These are phyloP conservation scores for Stenocarpella maydis DNA, from an alignment of 2,329 filamentous ascomycete species.

Conservation along the genomic window DNA sequence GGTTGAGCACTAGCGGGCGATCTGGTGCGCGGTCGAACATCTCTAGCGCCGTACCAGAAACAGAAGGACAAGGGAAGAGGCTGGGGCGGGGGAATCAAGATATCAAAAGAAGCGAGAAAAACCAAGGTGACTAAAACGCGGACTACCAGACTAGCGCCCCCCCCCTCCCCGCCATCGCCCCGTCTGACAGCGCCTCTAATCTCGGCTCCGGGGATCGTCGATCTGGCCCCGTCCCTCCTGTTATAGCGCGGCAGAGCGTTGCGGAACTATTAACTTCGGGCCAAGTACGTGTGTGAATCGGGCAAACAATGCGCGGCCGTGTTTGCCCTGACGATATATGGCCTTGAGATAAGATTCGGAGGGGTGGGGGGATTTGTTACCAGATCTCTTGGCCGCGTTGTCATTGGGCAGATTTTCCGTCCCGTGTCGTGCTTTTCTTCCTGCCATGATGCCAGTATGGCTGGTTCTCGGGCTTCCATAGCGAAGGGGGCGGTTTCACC, in stretches of 20 bases:
- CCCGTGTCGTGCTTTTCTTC: conserved; percentile 8
- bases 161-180: conserved; percentile 5
- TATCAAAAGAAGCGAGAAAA: not conserved
- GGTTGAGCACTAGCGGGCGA: conserved; percentile 5
- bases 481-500: conserved; percentile 10
- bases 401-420: conserved; percentile 17
- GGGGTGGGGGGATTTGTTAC: no score
- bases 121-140: not conserved
- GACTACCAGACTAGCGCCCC: not conserved
- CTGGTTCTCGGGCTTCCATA: not conserved
- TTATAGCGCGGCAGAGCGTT: not conserved
- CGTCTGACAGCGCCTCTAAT: conserved; percentile 6
- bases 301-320: conserved; percentile 1
- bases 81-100: not conserved
- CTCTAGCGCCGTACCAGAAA: conserved; percentile 10
- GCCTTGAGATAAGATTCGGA: conserved; percentile 1
- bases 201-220: conserved; percentile 3
- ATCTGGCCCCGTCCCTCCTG: conserved; percentile 9
- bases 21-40: not conserved
- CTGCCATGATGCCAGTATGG: not conserved
- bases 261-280: not conserved
- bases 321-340: not conserved
- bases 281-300: not conserved
- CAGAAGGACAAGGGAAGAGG: not conserved
- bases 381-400: conserved; percentile 14